phyloP scores from a whole-genome alignment of 768 basidiomycete genomes.

The Tylopilus felleus region DNA sequence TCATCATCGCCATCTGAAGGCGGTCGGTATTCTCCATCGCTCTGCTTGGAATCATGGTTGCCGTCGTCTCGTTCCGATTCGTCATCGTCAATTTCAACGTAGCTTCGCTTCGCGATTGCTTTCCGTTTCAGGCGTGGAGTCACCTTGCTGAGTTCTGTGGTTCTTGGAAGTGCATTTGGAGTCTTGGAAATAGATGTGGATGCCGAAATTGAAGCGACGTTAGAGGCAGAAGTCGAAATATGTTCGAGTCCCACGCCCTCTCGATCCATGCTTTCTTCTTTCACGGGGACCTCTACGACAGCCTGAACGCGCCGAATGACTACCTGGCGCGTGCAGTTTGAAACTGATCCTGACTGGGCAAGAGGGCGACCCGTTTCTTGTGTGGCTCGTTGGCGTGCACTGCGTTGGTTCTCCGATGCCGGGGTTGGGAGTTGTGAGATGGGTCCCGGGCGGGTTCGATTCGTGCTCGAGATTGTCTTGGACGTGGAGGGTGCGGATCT shows the following conservation, averaged over 20 bases:
- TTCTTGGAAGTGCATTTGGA: slow-evolving; percentile 8
- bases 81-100: slow-evolving; percentile 34
- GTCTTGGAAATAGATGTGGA: slow-evolving; percentile 9
- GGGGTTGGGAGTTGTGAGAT: slow-evolving; percentile 29
- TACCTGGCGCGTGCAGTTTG: slow-evolving; percentile 18
- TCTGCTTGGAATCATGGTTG: slow-evolving; percentile 8
- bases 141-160: background rate
- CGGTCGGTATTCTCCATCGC: slow-evolving; percentile 14
- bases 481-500: slow-evolving; percentile 31
- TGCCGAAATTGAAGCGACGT: slow-evolving; percentile 10
- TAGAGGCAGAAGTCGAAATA: slow-evolving; percentile 14
- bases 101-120: slow-evolving; percentile 21
- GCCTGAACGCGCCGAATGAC: slow-evolving; percentile 67
- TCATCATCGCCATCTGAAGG: slow-evolving; percentile 54
- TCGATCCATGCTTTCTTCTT: slow-evolving; percentile 55
- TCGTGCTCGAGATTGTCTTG: slow-evolving; percentile 15
- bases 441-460: slow-evolving; percentile 10
- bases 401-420: slow-evolving; percentile 29
- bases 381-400: slow-evolving; percentile 19
- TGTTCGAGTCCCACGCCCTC: slow-evolving; percentile 21
- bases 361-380: slow-evolving; percentile 1
- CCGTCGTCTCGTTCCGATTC: slow-evolving; percentile 19
- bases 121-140: slow-evolving; percentile 21
- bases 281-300: slow-evolving; percentile 54
- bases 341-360: slow-evolving; percentile 6